These are phyloP conservation scores for Cladorrhinum sp. DNA, from an alignment of 2,329 filamentous ascomycete genomes.

Conservation along the genomic window DNA sequence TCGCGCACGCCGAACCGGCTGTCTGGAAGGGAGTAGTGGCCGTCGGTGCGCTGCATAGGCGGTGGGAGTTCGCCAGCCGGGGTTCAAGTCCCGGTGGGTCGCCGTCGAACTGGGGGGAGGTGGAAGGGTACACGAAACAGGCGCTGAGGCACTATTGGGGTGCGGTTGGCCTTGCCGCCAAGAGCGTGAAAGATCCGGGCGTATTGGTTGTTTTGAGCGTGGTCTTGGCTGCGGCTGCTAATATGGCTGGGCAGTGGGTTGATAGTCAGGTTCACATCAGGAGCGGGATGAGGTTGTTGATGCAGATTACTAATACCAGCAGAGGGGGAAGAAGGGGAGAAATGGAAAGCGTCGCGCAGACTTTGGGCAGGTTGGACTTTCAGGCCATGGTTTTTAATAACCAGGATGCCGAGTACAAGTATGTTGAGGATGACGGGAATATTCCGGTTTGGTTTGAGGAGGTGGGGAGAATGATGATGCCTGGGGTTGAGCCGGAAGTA, in stretches of 20 bases:
- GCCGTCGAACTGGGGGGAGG: no score
- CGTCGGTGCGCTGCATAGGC: constrained; percentile 35
- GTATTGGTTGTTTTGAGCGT: constrained; percentile 33
- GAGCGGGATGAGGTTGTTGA: constrained; percentile 31
- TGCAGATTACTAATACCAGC: constrained; percentile 5
- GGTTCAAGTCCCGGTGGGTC: neutral
- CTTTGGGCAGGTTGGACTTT: constrained; percentile 33
- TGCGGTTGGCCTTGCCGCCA: constrained; percentile 31
- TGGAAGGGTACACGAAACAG: constrained; percentile 23
- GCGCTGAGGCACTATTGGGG: constrained; percentile 30
- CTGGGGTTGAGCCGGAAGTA: neutral
- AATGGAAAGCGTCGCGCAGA: constrained; percentile 21
- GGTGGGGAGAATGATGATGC: neutral
- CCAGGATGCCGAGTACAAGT: constrained; percentile 32
- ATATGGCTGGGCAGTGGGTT: constrained; percentile 32
- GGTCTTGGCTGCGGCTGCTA: constrained; percentile 33
- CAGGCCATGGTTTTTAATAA: constrained; percentile 36
- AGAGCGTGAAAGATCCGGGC: constrained; percentile 28
- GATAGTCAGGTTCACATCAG: constrained; percentile 34
- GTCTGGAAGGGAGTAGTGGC: constrained; percentile 37
- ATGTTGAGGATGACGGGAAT: constrained; percentile 4
- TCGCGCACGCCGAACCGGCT: constrained; percentile 35
- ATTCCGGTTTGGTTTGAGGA: neutral
- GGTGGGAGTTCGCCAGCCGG: constrained; percentile 15
- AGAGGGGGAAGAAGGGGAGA: neutral